A percentile compares a stretch with the other conserved stretches of the same genome.
Conservation (phyloP, 2,329 filamentous ascomycete species). For the Metarhizium humberi region DNA sequence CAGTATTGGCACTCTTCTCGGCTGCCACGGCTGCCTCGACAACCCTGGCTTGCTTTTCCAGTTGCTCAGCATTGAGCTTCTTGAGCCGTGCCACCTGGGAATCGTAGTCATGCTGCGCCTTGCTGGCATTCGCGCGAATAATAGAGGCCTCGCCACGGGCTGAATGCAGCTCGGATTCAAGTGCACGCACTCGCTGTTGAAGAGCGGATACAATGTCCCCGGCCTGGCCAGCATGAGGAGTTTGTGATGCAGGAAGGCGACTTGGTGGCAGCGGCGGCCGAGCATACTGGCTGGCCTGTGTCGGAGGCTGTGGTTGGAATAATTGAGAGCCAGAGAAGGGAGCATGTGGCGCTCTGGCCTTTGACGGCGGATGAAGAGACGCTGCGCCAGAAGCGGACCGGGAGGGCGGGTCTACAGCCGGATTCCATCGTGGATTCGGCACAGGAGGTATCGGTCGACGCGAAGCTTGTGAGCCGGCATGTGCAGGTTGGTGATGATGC, state of each 20-base stretch:
- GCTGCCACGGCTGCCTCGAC: conserved; percentile 57
- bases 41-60: conserved; percentile 53
- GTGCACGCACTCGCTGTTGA: conserved; percentile 41
- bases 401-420: conserved; percentile 17
- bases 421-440: conserved; percentile 30
- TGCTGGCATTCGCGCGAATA: conserved; percentile 61
- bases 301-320: conserved; percentile 19
- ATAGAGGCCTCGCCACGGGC: conserved; percentile 68
- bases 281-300: conserved; percentile 31
- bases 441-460: conserved; percentile 20
- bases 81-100: conserved; percentile 51
- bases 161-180: conserved; percentile 48
- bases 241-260: conserved; percentile 13
- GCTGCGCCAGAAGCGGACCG: conserved; percentile 9
- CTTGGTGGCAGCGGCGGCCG: conserved; percentile 23
- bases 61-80: conserved; percentile 53
- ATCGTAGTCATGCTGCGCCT: conserved; percentile 51
- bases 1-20: conserved; percentile 55
- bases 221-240: conserved; percentile 16
- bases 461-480: conserved; percentile 11
- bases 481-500: conserved; percentile 20
- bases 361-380: conserved; percentile 9
- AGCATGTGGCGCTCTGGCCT: conserved; percentile 3
- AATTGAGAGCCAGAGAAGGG: conserved; percentile 19
- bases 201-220: conserved; percentile 33